Evolutionary conservation across 768 basidiomycete genomes (phyloP), one percentile per base, ranked within the genome.

Genomic region (Rhodotorula kratochvilovae): DNA sequence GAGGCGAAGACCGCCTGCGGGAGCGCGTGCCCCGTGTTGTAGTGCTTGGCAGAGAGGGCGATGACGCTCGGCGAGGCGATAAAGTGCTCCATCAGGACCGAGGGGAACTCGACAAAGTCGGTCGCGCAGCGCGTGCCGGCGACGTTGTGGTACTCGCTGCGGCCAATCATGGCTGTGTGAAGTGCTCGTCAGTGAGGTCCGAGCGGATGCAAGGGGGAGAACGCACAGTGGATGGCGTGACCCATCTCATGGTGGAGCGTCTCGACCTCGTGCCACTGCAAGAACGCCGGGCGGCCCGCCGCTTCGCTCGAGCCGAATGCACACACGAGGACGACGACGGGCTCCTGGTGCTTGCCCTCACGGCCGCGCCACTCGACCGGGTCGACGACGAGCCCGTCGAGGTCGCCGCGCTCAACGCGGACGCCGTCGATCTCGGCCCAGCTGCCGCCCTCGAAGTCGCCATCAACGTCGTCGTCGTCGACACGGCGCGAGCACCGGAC

Each of bases 221-320:
- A 84, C 92, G 84, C 78, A 97, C 96, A 99, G 79, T 99, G 96
- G 86, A 99, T 92, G 19, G 96, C 96, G 81, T 99, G 96, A 1
- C 96, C 96, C 92, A 98, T 96, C 82, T 99, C 96, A 77, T 99
- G 96, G 82, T 93, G 96, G 33, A 98, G 82, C 4, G 95, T 98
- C 79, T 90, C 84, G 16, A 97, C 91, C 76, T 98, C 93, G 76
- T 90, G 89, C 93, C 94, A 98, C 67, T 88, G 87, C 31, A 99
- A 81, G 61, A 88, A 81, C 0, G 91, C 88, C 11, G 90, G 85
- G 1, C 88, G 89, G 21, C 83, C 50, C 19, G 27, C 29, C 43
- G 31, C 45, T 2, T 25, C 60, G 31, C 31, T 23, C 43, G 60
- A 48, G 31, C 85, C 82, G 76, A 97, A 96, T 77, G 94, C 94